Base-by-base conservation (phyloP, 2,329 filamentous ascomycete genomes). In the Chlorencoelia australis region DNA sequence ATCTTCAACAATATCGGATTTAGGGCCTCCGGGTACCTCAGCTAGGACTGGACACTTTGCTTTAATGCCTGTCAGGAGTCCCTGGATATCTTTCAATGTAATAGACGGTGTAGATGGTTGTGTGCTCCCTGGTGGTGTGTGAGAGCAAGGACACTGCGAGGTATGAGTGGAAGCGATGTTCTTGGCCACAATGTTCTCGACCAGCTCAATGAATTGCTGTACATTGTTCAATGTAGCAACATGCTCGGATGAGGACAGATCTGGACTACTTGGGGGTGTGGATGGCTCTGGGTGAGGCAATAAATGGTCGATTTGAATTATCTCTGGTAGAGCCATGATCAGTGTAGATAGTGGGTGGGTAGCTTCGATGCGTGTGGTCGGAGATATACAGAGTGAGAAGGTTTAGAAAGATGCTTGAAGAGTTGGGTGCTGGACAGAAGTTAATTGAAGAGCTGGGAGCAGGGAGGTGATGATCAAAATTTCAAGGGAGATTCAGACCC, bases 101-200 rank as follows among this genome's bases (percentile, higher is more conserved):
- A 24, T 7, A 11, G 11, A 11, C 11, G 21, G 21, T 11, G 11
- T 24, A 11, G 21, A 24, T 11, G 21, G 21, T 24, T 24, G 21
- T 24, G 21, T 24, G 21, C 21, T 26, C 35, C 39, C 18, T 31
- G 26, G 30, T 37, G 34, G 31, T 8, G 30, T 40, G 38, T 43
- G 21, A 41, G 20, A 43, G 24, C 16, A 39, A 5, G 24, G 39
- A 20, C 6, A 40, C 4, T 34, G 26, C 15, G 32, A 3, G 20
- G 15, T 15, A 29, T 3, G 34, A 30, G 19, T 5, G 28, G 13
- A 25, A 32, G 35, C 15, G 19, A 38, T 38, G 15, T 38, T 2
- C 15, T 32, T 37, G 14, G 35, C 35, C 7, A 39, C 17, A 17
- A 30, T 22, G 17, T 30, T 26, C 18, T 35, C 35, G 11, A 34